Base-by-base conservation (phyloP, 2,329 filamentous ascomycete species). In the Fusarium armeniacum region DNA sequence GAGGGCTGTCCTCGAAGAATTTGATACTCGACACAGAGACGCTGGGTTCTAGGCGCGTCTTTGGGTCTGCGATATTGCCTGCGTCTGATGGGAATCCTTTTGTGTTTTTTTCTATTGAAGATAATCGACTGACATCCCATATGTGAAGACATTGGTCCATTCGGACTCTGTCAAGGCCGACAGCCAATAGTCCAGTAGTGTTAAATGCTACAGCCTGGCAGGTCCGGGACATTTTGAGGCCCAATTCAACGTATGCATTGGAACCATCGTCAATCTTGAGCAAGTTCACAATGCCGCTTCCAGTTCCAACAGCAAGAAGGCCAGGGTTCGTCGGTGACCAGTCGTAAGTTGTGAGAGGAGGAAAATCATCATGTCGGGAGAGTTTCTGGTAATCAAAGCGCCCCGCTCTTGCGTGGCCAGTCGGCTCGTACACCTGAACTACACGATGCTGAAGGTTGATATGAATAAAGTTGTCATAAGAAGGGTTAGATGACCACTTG, bases 131-230 rank as follows among this genome's bases (percentile, higher is more conserved):
- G 57, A 94, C 85, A 77, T 97, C 92, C 87, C 92, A 96, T 32
- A 96, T 90, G 73, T 95, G 93, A 50, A 97, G 84, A 73, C 91
- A 94, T 67, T 91, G 88, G 76, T 96, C 93, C 79, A 93, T 94
- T 33, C 93, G 87, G 26, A 94, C 92, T 72, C 92, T 87, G 74
- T 96, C 93, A 53, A 96, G 83, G 2, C 92, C 93, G 30, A 94
- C 92, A 12, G 93, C 93, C 53, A 97, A 82, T 58, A 92, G 84
- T 20, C 91, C 90, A 7, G 84, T 85, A 5, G 87, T 89, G 75
- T 90, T 95, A 80, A 96, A 94, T 5, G 92, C 90, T 41, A 96
- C 91, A 1, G 92, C 91, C 74, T 95, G 93, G 73, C 92, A 95
- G 44, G 91, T 91, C 45, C 93, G 87, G 56, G 91, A 88, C 77